Evolutionary conservation across 805 yeast genomes (phyloP).

Genomic region (Myxozyma vanderwaltii): DNA sequence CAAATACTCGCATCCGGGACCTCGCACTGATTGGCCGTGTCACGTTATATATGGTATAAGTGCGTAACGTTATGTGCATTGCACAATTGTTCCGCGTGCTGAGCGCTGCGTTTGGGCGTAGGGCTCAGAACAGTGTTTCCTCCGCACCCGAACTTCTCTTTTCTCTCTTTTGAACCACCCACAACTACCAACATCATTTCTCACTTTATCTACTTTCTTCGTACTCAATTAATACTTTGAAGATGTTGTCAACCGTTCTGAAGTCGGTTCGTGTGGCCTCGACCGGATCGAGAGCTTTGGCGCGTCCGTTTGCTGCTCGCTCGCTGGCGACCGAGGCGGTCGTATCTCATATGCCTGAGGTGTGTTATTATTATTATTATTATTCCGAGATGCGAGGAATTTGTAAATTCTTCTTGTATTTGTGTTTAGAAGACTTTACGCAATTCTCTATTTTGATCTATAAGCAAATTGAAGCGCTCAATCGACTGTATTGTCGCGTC

Average conservation of each 20-base stretch:
- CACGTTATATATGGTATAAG: slow-evolving; percentile 1
- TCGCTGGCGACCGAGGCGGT: slow-evolving; percentile 27
- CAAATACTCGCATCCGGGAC: neutral
- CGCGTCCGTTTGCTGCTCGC: slow-evolving; percentile 25
- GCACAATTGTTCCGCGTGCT: slow-evolving; percentile 11
- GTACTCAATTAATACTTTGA: neutral
- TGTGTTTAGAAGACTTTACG: neutral
- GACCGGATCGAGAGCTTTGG: slow-evolving; percentile 23
- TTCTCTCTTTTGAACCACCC: neutral
- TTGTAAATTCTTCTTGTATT: neutral
- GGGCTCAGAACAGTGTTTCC: slow-evolving; percentile 1
- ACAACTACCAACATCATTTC: neutral
- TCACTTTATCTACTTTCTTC: neutral
- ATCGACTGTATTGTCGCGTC: too few species aligned
- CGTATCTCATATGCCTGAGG: slow-evolving; percentile 25
- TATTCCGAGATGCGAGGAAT: neutral
- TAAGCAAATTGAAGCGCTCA: neutral
- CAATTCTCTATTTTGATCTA: neutral
- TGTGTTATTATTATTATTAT: neutral
- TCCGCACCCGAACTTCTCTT: neutral
- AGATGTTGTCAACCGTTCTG: slow-evolving; percentile 14
- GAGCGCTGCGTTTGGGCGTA: slow-evolving; percentile 7
- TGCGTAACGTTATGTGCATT: neutral
- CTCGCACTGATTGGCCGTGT: slow-evolving; percentile 7
- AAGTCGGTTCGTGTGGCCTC: slow-evolving; percentile 23